Conservation (phyloP, 2,329 filamentous ascomycete species). For the Anisogramma anomala region DNA sequence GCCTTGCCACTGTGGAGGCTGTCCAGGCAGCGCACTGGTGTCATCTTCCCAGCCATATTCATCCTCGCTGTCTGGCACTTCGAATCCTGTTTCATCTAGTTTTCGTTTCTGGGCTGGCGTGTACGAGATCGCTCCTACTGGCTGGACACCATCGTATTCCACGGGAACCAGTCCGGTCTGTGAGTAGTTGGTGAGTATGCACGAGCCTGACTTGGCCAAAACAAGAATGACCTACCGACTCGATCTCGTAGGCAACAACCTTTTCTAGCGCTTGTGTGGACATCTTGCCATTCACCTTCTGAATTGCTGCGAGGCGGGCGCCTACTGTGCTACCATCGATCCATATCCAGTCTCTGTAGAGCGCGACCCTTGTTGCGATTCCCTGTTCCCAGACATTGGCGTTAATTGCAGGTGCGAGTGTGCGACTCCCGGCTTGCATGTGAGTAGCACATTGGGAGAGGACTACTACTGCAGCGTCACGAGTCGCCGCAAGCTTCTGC, state of each 20-base stretch:
- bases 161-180: constrained; percentile 34
- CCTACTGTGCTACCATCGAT: constrained; percentile 33
- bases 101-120: constrained; percentile 48
- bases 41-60: constrained; percentile 63
- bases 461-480: constrained; percentile 61
- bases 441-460: constrained; percentile 75
- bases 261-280: constrained; percentile 29
- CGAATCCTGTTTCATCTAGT: constrained; percentile 46
- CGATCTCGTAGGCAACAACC: constrained; percentile 38
- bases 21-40: constrained; percentile 46
- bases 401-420: constrained; percentile 63
- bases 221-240: constrained; percentile 27
- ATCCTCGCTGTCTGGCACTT: constrained; percentile 50
- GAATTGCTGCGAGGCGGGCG: constrained; percentile 49
- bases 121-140: constrained; percentile 23
- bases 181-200: constrained; percentile 8
- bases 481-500: constrained; percentile 62
- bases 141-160: constrained; percentile 29
- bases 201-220: constrained; percentile 12
- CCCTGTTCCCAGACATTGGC: constrained; percentile 71
- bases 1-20: constrained; percentile 56
- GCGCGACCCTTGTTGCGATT: constrained; percentile 58
- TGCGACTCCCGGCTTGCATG: constrained; percentile 52
- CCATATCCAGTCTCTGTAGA: constrained; percentile 69
- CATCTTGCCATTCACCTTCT: constrained; percentile 49